Conservation (phyloP, 495 filamentous ascomycete genomes). For the Penicillium angulare region DNA sequence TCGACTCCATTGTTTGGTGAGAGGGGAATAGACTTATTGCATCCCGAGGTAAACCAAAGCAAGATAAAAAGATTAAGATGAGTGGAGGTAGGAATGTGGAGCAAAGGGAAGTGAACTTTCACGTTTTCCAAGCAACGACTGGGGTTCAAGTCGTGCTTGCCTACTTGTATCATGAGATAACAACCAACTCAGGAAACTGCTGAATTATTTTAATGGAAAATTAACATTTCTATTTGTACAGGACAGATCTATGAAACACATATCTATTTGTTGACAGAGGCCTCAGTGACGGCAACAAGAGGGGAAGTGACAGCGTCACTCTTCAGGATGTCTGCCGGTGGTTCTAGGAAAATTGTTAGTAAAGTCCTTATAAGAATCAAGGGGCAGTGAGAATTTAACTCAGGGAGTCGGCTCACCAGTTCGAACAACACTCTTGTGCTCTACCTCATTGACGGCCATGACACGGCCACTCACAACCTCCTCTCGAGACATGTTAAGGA, state of each 20-base stretch:
- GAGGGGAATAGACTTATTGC: too few species aligned
- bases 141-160: background rate
- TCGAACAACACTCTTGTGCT: slow-evolving; percentile 73
- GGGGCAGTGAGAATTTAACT: background rate
- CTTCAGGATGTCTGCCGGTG: slow-evolving; percentile 55
- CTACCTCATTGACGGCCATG: slow-evolving; percentile 64
- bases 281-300: slow-evolving; percentile 10
- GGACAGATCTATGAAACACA: slow-evolving; percentile 28
- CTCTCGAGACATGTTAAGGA: slow-evolving; percentile 66
- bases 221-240: slow-evolving; percentile 38
- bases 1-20: too few species aligned
- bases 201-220: slow-evolving; percentile 1
- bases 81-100: too few species aligned
- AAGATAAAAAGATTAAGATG: too few species aligned
- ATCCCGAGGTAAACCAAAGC: too few species aligned
- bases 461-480: slow-evolving; percentile 78
- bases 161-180: background rate
- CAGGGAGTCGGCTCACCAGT: slow-evolving; percentile 56
- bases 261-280: slow-evolving; percentile 48
- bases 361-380: background rate
- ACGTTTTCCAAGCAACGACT: too few species aligned
- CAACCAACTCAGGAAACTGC: background rate
- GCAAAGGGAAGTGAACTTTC: too few species aligned
- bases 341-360: slow-evolving; percentile 46
- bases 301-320: slow-evolving; percentile 30